Evolutionary conservation across 306 rosid genomes (phyloP).

Genomic region (Vigna mungo): DNA sequence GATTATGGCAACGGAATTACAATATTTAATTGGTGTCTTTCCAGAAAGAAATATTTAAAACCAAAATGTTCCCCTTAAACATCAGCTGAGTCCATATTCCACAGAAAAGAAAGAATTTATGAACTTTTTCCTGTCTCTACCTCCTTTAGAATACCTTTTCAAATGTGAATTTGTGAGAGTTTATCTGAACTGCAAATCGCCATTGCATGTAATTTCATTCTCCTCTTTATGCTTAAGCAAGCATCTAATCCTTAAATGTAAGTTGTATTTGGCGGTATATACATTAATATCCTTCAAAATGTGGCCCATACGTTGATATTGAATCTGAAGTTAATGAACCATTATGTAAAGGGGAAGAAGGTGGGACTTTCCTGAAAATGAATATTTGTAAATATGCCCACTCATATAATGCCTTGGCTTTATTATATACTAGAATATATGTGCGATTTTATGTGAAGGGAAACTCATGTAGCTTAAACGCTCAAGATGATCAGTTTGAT

Average conservation of each 20-base stretch:
- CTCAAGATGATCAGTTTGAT: not conserved
- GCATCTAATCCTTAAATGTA: not conserved
- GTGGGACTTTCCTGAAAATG: conserved; percentile 8
- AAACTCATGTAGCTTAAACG: not conserved
- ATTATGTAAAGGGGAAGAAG: conserved; percentile 23
- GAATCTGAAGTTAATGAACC: not conserved
- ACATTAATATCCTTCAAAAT: not conserved
- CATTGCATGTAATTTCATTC: not conserved
- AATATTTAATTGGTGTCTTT: not conserved
- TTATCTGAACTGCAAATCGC: not conserved
- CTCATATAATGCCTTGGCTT: conserved; percentile 23
- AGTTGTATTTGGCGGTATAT: conserved; percentile 6
- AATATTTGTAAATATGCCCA: conserved; percentile 23
- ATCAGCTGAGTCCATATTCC: not conserved
- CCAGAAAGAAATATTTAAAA: not conserved
- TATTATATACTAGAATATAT: conserved; percentile 26
- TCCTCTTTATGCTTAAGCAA: not conserved
- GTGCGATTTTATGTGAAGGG: not conserved
- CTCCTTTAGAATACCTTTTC: not conserved
- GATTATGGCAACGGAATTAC: not conserved
- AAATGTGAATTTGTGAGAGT: not conserved
- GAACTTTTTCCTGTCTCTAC: conserved; percentile 15
- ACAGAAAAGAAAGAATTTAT: not conserved
- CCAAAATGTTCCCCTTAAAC: not conserved
- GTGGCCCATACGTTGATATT: not conserved